Conservation (phyloP, 306 rosid genomes). For the Carpinus fangiana region DNA sequence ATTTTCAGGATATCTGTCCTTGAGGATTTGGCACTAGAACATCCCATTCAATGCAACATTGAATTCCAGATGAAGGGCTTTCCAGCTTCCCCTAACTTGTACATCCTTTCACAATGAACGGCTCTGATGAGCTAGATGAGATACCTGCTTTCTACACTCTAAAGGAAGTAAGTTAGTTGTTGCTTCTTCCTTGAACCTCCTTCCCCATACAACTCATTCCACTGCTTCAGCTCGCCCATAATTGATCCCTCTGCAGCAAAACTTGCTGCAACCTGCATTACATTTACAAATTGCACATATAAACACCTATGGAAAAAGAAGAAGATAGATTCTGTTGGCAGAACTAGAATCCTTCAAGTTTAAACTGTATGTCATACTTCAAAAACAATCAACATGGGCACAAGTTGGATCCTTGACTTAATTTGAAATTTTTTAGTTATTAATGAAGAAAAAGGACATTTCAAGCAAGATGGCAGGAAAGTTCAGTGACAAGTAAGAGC, state of each 20-base stretch:
- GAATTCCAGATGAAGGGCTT: conserved; percentile 20
- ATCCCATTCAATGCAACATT: conserved; percentile 9
- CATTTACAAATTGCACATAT: conserved; percentile 20
- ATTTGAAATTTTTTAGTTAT: not conserved
- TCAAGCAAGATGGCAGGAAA: not conserved
- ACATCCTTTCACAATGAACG: conserved; percentile 24
- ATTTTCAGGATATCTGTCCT: conserved; percentile 17
- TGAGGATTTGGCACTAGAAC: conserved; percentile 5
- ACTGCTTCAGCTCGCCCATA: conserved; percentile 86
- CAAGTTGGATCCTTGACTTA: not conserved
- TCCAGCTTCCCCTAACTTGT: conserved; percentile 27
- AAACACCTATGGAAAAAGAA: not conserved
- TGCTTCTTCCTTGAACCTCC: conserved; percentile 97
- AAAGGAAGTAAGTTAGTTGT: conserved; percentile 87
- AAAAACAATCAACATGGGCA: not conserved
- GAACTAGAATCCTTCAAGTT: not conserved
- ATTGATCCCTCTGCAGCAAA: conserved; percentile 81
- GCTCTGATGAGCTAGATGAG: conserved; percentile 19
- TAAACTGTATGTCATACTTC: not conserved
- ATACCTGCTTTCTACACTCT: conserved; percentile 26
- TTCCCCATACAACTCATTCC: conserved; percentile 92
- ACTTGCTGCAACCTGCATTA: conserved; percentile 83
- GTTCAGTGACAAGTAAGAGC: not conserved
- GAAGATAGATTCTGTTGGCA: not conserved
- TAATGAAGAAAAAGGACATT: not conserved